These are phyloP conservation scores for Beauveria sp. DNA, from an alignment of 2,329 filamentous ascomycete genomes.

Conservation along the genomic window DNA sequence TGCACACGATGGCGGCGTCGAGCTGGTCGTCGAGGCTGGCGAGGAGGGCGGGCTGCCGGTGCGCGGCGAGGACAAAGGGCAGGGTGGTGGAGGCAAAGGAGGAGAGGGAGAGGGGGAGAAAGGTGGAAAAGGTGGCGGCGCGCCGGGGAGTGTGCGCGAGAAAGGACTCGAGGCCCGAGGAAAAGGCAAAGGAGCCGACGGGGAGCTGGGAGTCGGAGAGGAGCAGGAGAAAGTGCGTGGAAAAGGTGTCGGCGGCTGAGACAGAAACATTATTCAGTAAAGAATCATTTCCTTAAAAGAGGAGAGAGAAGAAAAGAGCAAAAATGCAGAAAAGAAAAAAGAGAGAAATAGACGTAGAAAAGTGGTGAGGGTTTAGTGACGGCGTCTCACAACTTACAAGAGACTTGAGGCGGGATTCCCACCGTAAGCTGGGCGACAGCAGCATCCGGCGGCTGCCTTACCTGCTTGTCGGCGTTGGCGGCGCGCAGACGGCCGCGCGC, in stretches of 20 bases:
- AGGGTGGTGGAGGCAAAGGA: constrained; percentile 66
- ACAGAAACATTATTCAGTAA: neutral
- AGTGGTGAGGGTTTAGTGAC: too few relatives aligned
- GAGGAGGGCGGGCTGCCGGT: constrained; percentile 46
- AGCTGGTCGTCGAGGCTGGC: constrained; percentile 62
- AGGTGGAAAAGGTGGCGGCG: constrained; percentile 47
- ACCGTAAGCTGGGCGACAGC: neutral
- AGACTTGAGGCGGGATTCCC: constrained; percentile 12
- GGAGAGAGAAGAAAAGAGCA: too few relatives aligned
- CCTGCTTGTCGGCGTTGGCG: constrained; percentile 16
- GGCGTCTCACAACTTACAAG: constrained; percentile 10
- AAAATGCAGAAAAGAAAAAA: neutral
- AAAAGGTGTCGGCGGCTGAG: constrained; percentile 14
- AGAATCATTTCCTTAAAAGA: neutral
- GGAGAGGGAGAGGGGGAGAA: constrained; percentile 62
- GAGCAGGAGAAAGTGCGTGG: constrained; percentile 61
- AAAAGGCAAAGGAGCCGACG: constrained; percentile 81
- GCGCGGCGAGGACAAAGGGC: constrained; percentile 65
- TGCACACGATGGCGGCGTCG: constrained; percentile 69
- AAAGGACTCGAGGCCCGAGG: constrained; percentile 74
- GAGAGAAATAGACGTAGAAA: neutral
- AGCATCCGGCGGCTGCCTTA: neutral
- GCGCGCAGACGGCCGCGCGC: constrained; percentile 36
- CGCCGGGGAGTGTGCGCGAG: constrained; percentile 54
- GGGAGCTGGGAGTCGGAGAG: constrained; percentile 77